phyloP scores from a whole-genome alignment of 257 asterid genomes.

The Solanum paucissectum region DNA sequence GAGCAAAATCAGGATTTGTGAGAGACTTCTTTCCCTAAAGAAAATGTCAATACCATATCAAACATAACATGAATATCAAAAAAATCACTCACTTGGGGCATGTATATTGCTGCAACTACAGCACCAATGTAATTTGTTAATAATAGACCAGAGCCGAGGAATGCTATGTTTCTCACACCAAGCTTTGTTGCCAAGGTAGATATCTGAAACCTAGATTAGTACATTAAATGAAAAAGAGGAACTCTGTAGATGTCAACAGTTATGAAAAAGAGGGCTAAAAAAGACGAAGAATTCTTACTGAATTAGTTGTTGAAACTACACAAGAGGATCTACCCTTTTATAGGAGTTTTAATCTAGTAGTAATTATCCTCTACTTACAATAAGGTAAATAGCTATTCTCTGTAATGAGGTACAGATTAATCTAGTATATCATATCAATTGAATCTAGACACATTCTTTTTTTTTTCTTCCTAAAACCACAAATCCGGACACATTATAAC shows the following conservation, averaged over 20 bases:
- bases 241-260: not conserved
- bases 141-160: conserved; percentile 81
- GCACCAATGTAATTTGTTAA: conserved; percentile 77
- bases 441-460: not conserved
- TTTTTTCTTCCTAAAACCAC: not conserved
- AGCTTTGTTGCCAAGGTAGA: conserved; percentile 92
- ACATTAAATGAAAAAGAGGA: not conserved
- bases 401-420: not conserved
- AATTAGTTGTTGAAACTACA: not conserved
- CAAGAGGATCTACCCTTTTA: not conserved
- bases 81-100: conserved; percentile 65
- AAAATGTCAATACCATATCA: not conserved
- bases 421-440: not conserved
- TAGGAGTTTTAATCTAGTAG: not conserved
- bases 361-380: not conserved
- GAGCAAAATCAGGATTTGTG: not conserved
- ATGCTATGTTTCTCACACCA: conserved; percentile 88
- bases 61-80: not conserved
- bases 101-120: conserved; percentile 61
- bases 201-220: conserved; percentile 71
- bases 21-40: not conserved
- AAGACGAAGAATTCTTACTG: not conserved
- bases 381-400: not conserved
- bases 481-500: not conserved
- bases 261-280: not conserved